Evolutionary conservation across 2,329 filamentous ascomycete genomes (phyloP).

Genomic region (Scytalidium lignicola): DNA sequence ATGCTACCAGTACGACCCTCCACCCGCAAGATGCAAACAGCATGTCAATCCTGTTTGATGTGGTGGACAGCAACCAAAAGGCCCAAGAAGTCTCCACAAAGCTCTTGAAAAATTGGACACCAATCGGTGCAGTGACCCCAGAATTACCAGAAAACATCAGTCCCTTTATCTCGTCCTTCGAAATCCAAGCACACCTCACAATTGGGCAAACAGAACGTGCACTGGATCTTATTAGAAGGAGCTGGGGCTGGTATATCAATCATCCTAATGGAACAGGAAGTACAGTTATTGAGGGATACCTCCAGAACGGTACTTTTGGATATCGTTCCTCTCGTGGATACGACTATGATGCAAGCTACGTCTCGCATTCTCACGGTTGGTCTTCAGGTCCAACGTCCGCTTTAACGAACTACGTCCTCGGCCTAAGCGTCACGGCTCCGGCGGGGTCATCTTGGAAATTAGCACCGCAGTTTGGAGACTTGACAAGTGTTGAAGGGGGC

Average conservation of each 20-base stretch:
- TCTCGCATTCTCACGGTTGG: slow-evolving; percentile 42
- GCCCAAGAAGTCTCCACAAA: slow-evolving; percentile 37
- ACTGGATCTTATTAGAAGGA: slow-evolving; percentile 46
- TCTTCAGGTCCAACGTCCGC: slow-evolving; percentile 38
- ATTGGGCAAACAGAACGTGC: slow-evolving; percentile 42
- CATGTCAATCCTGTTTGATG: slow-evolving; percentile 35
- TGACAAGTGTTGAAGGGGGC: slow-evolving; percentile 30
- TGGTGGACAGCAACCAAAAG: slow-evolving; percentile 1
- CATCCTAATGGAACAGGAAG: slow-evolving; percentile 49
- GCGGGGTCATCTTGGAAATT: slow-evolving; percentile 29
- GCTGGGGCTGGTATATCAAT: slow-evolving; percentile 54
- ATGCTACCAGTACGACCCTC: slow-evolving; percentile 46
- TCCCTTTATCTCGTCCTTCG: slow-evolving; percentile 52
- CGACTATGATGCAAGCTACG: slow-evolving; percentile 36
- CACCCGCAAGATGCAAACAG: slow-evolving; percentile 56
- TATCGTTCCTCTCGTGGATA: slow-evolving; percentile 50
- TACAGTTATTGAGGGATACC: slow-evolving; percentile 53
- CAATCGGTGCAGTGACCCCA: slow-evolving; percentile 46
- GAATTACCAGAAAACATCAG: slow-evolving; percentile 51
- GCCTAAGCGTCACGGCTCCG: slow-evolving; percentile 29
- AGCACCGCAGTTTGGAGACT: slow-evolving; percentile 32
- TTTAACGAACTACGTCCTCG: slow-evolving; percentile 36
- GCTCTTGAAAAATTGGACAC: slow-evolving; percentile 47
- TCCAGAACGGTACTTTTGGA: slow-evolving; percentile 46
- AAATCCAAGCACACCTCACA: slow-evolving; percentile 48